Conservation (phyloP, 1,284 basidiomycete genomes). For the Farysia itapuensis region DNA sequence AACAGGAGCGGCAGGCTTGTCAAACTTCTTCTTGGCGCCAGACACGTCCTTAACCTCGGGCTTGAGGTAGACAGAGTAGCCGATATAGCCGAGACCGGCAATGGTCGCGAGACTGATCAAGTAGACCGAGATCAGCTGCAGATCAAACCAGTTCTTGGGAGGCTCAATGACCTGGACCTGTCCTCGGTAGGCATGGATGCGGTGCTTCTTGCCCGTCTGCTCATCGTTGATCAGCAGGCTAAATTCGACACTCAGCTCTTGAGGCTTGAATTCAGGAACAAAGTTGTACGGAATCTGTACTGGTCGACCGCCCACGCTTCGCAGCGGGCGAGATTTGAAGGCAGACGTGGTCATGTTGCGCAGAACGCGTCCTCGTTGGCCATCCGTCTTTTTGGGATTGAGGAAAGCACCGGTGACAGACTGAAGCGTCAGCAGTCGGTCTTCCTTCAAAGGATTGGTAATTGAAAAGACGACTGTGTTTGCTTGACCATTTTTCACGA, state of each 20-base stretch:
- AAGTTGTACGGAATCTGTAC: slow-evolving; percentile 56
- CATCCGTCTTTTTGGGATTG: slow-evolving; percentile 50
- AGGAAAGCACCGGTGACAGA: slow-evolving; percentile 56
- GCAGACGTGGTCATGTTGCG: slow-evolving; percentile 57
- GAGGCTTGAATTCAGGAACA: slow-evolving; percentile 57
- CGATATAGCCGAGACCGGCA: slow-evolving; percentile 30
- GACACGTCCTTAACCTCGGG: slow-evolving; percentile 9
- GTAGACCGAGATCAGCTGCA: slow-evolving; percentile 53
- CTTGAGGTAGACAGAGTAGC: slow-evolving; percentile 32
- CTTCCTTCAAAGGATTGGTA: slow-evolving; percentile 41
- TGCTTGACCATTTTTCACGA: slow-evolving; percentile 56
- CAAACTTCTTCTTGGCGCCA: slow-evolving; percentile 37
- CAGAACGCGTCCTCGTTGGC: slow-evolving; percentile 49
- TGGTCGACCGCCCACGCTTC: slow-evolving; percentile 37
- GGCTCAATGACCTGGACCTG: slow-evolving; percentile 55
- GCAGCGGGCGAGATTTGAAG: slow-evolving; percentile 49
- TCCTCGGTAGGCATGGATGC: slow-evolving; percentile 49
- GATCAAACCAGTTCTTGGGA: slow-evolving; percentile 52
- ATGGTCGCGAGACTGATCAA: slow-evolving; percentile 23
- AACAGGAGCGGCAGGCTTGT: slow-evolving; percentile 13
- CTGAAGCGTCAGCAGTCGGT: slow-evolving; percentile 49
- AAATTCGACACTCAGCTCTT: slow-evolving; percentile 52
- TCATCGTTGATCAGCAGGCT: slow-evolving; percentile 47
- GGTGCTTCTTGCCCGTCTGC: slow-evolving; percentile 53
- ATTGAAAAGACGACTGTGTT: slow-evolving; percentile 57